Conservation (phyloP, 345 rosid species). For the Rhizophora apiculata region DNA sequence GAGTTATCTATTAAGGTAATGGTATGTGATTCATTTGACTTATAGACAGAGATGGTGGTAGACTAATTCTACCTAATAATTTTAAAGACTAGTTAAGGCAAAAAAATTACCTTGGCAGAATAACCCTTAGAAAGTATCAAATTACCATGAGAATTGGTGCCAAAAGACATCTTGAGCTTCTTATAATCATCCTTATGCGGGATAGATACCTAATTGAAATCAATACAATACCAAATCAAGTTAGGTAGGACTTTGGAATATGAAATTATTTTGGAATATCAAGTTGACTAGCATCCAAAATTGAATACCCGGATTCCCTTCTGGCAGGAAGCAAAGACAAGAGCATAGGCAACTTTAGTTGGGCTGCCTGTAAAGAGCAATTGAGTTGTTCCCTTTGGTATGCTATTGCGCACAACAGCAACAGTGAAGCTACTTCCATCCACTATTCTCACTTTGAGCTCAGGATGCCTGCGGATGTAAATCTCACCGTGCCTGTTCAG, state of each 20-base stretch:
- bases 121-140: constrained; percentile 33
- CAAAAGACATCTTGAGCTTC: constrained; percentile 36
- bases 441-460: constrained; percentile 48
- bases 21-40: too few species aligned
- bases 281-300: too few species aligned
- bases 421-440: constrained; percentile 65
- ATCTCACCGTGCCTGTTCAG: constrained; percentile 48
- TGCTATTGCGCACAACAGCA: constrained; percentile 48
- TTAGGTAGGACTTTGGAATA: too few species aligned
- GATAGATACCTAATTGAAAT: too few species aligned
- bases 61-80: too few species aligned
- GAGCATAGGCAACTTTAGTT: constrained; percentile 49
- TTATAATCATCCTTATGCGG: too few species aligned
- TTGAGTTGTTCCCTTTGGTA: constrained; percentile 51
- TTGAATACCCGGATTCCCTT: too few species aligned
- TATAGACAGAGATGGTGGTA: too few species aligned
- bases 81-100: neutral
- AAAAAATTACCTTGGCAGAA: constrained; percentile 38
- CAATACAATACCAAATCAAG: too few species aligned
- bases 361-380: constrained; percentile 45
- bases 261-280: too few species aligned
- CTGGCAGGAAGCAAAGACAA: too few species aligned
- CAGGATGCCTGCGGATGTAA: constrained; percentile 42
- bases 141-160: constrained; percentile 14
- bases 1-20: too few species aligned